These are phyloP conservation scores for Cymbopogon flexuosus DNA, from an alignment of 202 grass and related monocot species.

Conservation along the genomic window DNA sequence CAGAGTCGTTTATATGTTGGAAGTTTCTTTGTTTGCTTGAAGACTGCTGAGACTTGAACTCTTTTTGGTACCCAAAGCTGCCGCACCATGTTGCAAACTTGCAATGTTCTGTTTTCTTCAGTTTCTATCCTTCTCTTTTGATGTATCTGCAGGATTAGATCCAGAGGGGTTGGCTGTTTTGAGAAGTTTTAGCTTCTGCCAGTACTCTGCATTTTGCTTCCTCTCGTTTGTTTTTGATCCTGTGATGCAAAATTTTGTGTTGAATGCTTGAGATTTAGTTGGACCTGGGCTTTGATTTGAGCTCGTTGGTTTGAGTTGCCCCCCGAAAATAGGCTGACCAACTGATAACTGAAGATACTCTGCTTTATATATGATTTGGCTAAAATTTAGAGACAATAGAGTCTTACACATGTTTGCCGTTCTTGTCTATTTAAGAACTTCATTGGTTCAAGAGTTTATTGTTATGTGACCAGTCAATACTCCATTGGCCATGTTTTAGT, in stretches of 20 bases:
- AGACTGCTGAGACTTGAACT: constrained; percentile 4
- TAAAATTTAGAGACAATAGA: constrained; percentile 2
- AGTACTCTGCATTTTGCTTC: neutral
- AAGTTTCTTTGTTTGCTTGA: neutral
- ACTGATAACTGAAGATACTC: constrained; percentile 20
- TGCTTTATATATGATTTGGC: constrained; percentile 11
- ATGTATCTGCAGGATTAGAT: neutral
- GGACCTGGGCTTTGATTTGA: constrained; percentile 1
- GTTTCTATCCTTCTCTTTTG: neutral
- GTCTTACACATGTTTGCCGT: neutral
- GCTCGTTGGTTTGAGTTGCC: neutral
- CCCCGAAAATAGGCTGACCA: neutral
- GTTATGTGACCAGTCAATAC: neutral
- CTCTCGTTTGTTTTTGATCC: neutral
- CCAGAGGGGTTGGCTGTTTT: neutral
- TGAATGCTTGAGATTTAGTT: neutral
- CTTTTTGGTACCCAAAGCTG: neutral
- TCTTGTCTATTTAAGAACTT: constrained; percentile 1
- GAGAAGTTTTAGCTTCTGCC: too few species aligned
- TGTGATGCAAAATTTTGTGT: neutral
- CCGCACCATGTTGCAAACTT: too few species aligned
- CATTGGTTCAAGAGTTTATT: neutral
- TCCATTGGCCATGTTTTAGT: neutral
- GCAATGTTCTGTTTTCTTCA: neutral
- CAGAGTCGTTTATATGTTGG: neutral